phyloP scores from a whole-genome alignment of 495 filamentous ascomycete species.

The Aspergillus diversus region DNA sequence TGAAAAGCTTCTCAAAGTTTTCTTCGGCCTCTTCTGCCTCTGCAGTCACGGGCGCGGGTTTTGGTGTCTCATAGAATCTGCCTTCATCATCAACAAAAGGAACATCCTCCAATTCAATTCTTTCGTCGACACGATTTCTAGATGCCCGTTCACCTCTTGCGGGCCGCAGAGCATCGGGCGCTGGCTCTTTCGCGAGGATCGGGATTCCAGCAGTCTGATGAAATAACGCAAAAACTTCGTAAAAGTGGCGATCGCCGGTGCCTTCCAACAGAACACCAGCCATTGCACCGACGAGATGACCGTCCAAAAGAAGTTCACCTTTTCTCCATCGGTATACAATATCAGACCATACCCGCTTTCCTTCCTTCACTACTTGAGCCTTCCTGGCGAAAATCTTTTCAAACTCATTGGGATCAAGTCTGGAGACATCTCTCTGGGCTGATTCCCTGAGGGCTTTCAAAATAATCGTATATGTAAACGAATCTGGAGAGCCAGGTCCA shows the following conservation, averaged over 20 bases:
- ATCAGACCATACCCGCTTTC: slow-evolving; percentile 78
- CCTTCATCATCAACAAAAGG: slow-evolving; percentile 40
- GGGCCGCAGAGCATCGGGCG: not conserved
- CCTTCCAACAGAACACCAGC: slow-evolving; percentile 68
- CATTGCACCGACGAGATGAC: slow-evolving; percentile 75
- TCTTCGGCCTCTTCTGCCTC: slow-evolving; percentile 31
- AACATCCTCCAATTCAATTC: slow-evolving; percentile 27
- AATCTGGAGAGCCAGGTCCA: slow-evolving; percentile 63
- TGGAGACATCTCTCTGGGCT: slow-evolving; percentile 28
- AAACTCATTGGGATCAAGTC: slow-evolving; percentile 33
- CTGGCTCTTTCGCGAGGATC: slow-evolving; percentile 34
- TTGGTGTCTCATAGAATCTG: slow-evolving; percentile 13
- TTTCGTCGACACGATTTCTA: not conserved
- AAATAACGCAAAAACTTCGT: slow-evolving; percentile 71
- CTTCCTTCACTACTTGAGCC: slow-evolving; percentile 54
- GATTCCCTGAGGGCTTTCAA: slow-evolving; percentile 66
- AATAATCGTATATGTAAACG: slow-evolving; percentile 77
- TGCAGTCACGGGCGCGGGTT: slow-evolving; percentile 14
- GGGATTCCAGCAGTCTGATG: slow-evolving; percentile 78
- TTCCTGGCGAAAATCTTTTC: slow-evolving; percentile 40
- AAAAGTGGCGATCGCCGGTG: slow-evolving; percentile 58
- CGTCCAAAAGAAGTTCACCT: slow-evolving; percentile 70
- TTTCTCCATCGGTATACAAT: slow-evolving; percentile 70
- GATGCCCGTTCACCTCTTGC: not conserved
- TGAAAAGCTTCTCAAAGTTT: slow-evolving; percentile 42